These are phyloP conservation scores for Lodderomyces jiufengensis DNA, from an alignment of 1,139 yeast species.

Conservation along the genomic window DNA sequence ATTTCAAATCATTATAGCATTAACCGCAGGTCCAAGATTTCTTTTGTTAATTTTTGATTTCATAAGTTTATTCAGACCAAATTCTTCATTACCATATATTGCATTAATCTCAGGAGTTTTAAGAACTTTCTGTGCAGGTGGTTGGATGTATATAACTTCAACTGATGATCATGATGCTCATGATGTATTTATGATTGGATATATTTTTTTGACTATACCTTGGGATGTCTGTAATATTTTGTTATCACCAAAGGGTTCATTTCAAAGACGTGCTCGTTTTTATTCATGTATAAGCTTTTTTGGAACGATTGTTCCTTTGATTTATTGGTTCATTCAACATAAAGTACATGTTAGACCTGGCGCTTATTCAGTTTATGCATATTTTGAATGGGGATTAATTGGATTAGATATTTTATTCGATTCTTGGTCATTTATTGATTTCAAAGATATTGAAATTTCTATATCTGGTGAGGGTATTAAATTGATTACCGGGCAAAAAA, in stretches of 20 bases:
- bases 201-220: conserved; percentile 84
- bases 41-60: conserved; percentile 63
- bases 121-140: conserved; percentile 94
- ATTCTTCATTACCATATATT: conserved; percentile 39
- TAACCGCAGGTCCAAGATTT: conserved; percentile 86
- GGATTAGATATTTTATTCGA: conserved; percentile 82
- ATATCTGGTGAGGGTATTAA: conserved; percentile 22
- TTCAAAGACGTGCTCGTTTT: conserved; percentile 48
- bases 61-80: conserved; percentile 35
- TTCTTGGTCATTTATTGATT: conserved; percentile 71
- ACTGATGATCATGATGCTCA: conserved; percentile 97
- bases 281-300: conserved; percentile 61
- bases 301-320: conserved; percentile 68
- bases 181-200: conserved; percentile 90
- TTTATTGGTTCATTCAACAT: conserved; percentile 90
- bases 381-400: conserved; percentile 89
- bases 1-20: conserved; percentile 78
- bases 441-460: conserved; percentile 50
- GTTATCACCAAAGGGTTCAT: conserved; percentile 48
- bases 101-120: conserved; percentile 59
- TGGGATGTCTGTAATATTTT: conserved; percentile 72
- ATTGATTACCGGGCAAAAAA: conserved; percentile 9
- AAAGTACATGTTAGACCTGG: conserved; percentile 85
- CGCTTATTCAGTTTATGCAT: conserved; percentile 93
- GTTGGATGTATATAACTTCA: conserved; percentile 96